Evolutionary conservation across 495 filamentous ascomycete species (phyloP), one percentile per base, ranked within the genome.

Genomic region (Aspergillus sclerotioniger): DNA sequence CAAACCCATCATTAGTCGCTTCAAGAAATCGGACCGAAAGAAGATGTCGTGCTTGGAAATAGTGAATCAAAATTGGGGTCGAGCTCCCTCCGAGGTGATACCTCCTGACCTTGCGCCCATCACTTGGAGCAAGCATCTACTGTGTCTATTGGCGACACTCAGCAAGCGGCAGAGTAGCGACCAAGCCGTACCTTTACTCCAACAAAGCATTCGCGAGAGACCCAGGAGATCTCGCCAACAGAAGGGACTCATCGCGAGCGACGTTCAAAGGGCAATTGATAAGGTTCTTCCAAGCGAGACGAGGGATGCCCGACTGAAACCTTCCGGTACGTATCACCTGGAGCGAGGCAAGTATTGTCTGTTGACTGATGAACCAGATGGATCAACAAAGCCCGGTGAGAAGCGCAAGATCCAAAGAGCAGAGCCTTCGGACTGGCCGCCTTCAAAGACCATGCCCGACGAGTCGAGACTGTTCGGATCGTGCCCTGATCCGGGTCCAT

Each of bases 101-200:
- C 51, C 51, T 5, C 12, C 2, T 1, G n/a, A n/a, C 2, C 8
- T 53, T 2, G n/a, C 6, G 1, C 51, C 51, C 3, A 3, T 3
- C 7, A 9, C 29, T 3, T 53, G 51, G 51, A 53, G 51, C 32
- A 53, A 53, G 33, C 51, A 53, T 19, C 3, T 53, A 6, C 51
- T 53, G 8, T 39, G 8, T 15, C 3, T 39, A 3, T 15, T 53
- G 32, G 29, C 51, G n/a, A 19, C 29, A 17, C 32, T 53, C 3
- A 53, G 51, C 51, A 35, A 19, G 12, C 5, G 8, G 2, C 15
- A 39, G 9, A 35, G 7, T 9, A 6, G 29, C 2, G 15, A 53
- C 6, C 28, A 53, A 12, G 51, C 51, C 2, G 33, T 53, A 4
- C 2, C 7, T 17, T 25, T 39, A 9, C 31, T 53, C 5, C n/a